phyloP scores from a whole-genome alignment of 208 protist species.

The Acanthamoeba triangularis region DNA sequence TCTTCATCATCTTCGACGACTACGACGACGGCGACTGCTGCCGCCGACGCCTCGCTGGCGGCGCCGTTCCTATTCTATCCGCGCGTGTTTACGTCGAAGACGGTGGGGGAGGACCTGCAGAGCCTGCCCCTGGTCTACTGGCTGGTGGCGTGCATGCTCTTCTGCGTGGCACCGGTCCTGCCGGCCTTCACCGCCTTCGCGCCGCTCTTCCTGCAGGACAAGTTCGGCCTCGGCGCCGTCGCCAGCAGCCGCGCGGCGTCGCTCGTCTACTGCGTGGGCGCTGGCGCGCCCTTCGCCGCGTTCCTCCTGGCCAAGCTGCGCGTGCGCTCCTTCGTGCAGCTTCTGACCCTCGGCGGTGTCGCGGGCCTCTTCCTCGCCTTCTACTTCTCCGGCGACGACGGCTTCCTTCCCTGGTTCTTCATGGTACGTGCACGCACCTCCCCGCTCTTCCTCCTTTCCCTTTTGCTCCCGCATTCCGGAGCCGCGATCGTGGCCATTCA shows the following conservation, averaged over 20 bases:
- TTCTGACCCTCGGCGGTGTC: neutral
- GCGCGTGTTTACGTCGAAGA: slow-evolving; percentile 31
- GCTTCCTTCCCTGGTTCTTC: slow-evolving; percentile 21
- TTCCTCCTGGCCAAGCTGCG: neutral
- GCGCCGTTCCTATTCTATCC: neutral
- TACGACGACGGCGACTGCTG: neutral
- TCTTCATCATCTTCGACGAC: neutral
- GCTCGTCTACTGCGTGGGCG: slow-evolving; percentile 21
- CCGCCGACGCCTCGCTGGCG: neutral
- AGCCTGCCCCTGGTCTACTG: slow-evolving; percentile 19
- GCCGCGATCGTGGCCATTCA: too few species aligned
- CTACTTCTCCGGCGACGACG: neutral
- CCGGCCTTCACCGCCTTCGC: slow-evolving; percentile 30
- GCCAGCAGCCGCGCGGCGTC: neutral
- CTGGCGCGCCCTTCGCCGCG: neutral
- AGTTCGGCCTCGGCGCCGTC: neutral
- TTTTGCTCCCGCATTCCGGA: neutral
- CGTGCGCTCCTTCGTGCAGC: slow-evolving; percentile 19
- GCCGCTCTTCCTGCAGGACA: slow-evolving; percentile 5
- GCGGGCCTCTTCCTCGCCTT: neutral
- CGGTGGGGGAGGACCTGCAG: slow-evolving; percentile 16
- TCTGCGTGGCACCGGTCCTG: neutral
- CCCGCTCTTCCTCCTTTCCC: neutral
- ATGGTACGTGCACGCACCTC: neutral
- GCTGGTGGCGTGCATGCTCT: neutral